Percentiles rank a stretch among this genome's conserved stretches.
Conservation (phyloP, 345 rosid genomes). For the Dovyalis caffra region DNA sequence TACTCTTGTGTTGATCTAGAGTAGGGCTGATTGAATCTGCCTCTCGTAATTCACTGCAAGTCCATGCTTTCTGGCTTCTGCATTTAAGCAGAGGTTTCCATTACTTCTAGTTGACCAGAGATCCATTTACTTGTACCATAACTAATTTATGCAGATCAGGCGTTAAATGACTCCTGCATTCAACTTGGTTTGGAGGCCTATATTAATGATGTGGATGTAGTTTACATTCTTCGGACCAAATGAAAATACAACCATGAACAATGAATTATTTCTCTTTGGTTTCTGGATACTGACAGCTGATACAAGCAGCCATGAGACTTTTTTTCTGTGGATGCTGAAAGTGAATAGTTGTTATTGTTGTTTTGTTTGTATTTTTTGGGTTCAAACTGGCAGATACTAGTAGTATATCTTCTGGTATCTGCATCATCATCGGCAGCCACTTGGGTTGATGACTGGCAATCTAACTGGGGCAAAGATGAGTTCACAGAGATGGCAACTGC, state of each 20-base stretch:
- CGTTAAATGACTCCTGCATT: neutral
- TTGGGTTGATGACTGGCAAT: constrained; percentile 87
- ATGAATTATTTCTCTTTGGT: neutral
- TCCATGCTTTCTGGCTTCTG: neutral
- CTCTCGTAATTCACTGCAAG: neutral
- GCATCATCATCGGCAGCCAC: constrained; percentile 94
- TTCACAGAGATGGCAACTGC: constrained; percentile 95
- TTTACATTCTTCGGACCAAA: neutral
- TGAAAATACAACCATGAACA: neutral
- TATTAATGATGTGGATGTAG: neutral
- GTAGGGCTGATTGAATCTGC: neutral
- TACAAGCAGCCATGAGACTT: neutral
- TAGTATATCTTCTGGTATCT: constrained; percentile 86
- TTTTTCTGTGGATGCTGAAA: constrained; percentile 8
- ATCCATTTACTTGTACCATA: neutral
- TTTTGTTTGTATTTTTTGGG: constrained; percentile 2
- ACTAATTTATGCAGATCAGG: neutral
- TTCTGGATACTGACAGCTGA: neutral
- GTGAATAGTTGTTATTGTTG: too few relatives aligned
- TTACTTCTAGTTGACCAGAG: neutral
- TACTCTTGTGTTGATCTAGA: neutral
- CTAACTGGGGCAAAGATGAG: constrained; percentile 98
- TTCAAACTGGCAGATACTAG: constrained; percentile 55
- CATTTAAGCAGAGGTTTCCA: neutral
- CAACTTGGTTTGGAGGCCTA: neutral